Evolutionary conservation across 1,139 yeast species (phyloP), one percentile per base, ranked within the genome.

Genomic region (Pichia sp.): DNA sequence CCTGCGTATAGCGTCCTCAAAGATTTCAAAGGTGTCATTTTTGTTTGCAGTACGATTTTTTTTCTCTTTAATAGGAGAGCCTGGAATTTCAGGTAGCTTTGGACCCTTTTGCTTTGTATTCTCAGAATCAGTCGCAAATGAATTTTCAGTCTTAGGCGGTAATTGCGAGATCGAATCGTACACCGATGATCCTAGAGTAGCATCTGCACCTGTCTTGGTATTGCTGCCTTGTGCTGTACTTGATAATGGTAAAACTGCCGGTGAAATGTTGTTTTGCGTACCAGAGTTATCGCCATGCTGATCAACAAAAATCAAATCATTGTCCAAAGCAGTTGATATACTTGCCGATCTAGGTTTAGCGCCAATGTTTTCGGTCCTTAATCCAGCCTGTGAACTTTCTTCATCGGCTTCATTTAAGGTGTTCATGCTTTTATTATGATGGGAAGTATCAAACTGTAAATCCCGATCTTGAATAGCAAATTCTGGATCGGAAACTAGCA

Each of bases 51-150:
- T 56, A 44, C 59, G 56, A 50, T 62, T 55, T 16, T 55, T 48
- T 15, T 59, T 62, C 30, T 61, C 62, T 55, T 67, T 67, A 32
- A 67, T 58, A 32, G 73, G 72, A 15, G 71, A 68, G 8, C 67
- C 69, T n/a, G 72, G 72, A 52, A 69, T 66, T 45, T 66, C 67
- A 6, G 73, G 73, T 43, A 70, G 53, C 34, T 62, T 59, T 45
- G 64, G 55, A 32, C 58, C 55, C 54, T 64, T 65, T 46, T 62
- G 52, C 15, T 60, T 57, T 36, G 53, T 57, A 45, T 61, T 62
- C 26, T 62, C 62, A 5, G 70, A 62, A 42, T 59, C 59, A 45
- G 26, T 30, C 10, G 54, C 53, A 57, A 66, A 63, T 50, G 64
- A 67, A 38, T 63, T 61, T 3, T 69, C 65, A 45, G 60, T 62